Percentiles rank a stretch among this genome's conserved stretches.
phyloP scores from a whole-genome alignment of 495 filamentous ascomycete genomes.

The Parmelia sp. region DNA sequence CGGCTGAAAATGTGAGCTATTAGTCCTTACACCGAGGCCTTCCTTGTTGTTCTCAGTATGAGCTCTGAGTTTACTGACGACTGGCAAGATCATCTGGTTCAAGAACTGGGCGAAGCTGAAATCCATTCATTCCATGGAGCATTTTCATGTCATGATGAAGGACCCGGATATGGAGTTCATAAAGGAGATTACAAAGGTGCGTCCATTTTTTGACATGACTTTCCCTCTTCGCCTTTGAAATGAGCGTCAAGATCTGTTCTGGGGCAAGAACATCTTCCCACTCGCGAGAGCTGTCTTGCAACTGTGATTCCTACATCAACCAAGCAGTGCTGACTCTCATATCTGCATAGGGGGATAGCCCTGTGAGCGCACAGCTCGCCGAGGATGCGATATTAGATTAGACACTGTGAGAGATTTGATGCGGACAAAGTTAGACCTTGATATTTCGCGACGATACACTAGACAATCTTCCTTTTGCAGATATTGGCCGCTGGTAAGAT shows the following conservation, averaged over 20 bases:
- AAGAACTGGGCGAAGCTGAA: slow-evolving; percentile 82
- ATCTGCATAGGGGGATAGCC: slow-evolving; percentile 58
- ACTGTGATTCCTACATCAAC: no score
- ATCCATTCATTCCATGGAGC: slow-evolving; percentile 79
- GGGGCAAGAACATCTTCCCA: no score
- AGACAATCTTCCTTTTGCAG: no score
- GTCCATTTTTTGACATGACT: no score
- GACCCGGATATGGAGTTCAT: slow-evolving; percentile 65
- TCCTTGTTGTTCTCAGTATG: background rate
- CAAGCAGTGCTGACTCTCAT: no score
- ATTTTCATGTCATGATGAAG: slow-evolving; percentile 88
- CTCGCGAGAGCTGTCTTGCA: no score
- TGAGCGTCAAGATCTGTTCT: no score
- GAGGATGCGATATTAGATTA: background rate
- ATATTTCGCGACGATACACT: background rate
- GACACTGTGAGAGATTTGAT: background rate
- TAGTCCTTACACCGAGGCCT: background rate
- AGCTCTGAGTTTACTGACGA: background rate
- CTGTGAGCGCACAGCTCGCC: background rate
- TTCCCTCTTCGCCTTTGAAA: no score
- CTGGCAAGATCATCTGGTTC: slow-evolving; percentile 70
- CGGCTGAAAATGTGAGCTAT: slow-evolving; percentile 39
- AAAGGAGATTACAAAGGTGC: slow-evolving; percentile 62
- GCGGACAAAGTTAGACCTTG: background rate
- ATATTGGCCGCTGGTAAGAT: no score